Evolutionary conservation across 352 stramenopile species (phyloP).

Genomic region (Phytophthora syringae): DNA sequence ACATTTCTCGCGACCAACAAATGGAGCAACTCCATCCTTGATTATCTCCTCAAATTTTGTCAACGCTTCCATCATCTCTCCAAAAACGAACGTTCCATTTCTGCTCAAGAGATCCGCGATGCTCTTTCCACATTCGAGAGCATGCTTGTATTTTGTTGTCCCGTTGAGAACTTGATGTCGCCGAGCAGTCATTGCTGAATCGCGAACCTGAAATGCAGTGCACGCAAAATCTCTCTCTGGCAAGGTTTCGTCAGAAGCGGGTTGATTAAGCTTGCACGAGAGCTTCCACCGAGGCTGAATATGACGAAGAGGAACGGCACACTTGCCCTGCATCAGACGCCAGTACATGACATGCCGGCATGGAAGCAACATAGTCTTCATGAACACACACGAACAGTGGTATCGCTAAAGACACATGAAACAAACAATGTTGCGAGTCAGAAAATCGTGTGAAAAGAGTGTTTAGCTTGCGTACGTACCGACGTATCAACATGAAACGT

Average conservation of each 20-base stretch:
- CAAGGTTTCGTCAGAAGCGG: constrained; percentile 2
- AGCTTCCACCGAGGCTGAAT: constrained; percentile 7
- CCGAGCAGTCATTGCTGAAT: background rate
- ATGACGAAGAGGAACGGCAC: constrained; percentile 1
- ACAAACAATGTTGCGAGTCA: background rate
- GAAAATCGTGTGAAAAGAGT: background rate
- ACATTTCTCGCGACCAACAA: constrained; percentile 11
- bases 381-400: constrained; percentile 12
- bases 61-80: constrained; percentile 11
- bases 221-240: background rate
- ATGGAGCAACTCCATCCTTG: constrained; percentile 9
- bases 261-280: constrained; percentile 10
- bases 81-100: constrained; percentile 4
- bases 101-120: constrained; percentile 18
- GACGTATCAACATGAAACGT: constrained; percentile 3
- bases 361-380: constrained; percentile 10
- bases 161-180: constrained; percentile 7
- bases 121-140: background rate
- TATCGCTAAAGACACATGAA: background rate
- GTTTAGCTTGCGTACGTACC: background rate
- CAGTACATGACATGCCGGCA: constrained; percentile 26
- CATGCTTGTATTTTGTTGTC: constrained; percentile 10
- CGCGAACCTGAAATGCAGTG: constrained; percentile 7
- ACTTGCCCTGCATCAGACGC: constrained; percentile 5
- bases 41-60: constrained; percentile 12